Percentiles rank a stretch among this genome's conserved stretches.
These are phyloP conservation scores for Aphanomyces euteiches DNA, from an alignment of 352 stramenopile species.

Conservation along the genomic window DNA sequence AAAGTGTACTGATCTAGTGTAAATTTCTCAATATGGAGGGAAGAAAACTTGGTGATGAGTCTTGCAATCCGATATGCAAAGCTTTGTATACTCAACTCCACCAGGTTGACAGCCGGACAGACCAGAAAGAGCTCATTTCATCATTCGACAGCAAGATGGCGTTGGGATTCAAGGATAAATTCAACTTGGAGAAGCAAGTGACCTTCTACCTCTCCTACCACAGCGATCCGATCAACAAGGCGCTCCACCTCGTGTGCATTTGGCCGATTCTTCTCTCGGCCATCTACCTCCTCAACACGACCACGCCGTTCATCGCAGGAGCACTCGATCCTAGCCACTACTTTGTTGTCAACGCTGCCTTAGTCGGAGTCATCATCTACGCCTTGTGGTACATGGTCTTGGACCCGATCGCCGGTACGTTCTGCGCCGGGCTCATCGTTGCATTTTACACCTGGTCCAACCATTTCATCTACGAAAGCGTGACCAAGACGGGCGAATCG, in stretches of 20 bases:
- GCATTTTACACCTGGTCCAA: constrained; percentile 56
- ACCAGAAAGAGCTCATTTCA: too few species aligned
- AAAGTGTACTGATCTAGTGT: too few species aligned
- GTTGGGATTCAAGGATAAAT: constrained; percentile 41
- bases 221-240: constrained; percentile 73
- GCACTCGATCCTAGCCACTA: constrained; percentile 37
- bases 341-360: constrained; percentile 60
- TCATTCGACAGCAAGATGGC: background rate
- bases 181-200: constrained; percentile 78
- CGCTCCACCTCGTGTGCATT: constrained; percentile 79
- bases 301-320: constrained; percentile 34
- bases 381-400: constrained; percentile 76
- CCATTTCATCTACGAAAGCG: constrained; percentile 44
- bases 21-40: too few species aligned
- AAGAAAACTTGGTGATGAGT: too few species aligned
- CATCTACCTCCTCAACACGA: constrained; percentile 55
- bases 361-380: constrained; percentile 54
- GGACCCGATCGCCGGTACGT: constrained; percentile 50
- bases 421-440: constrained; percentile 54
- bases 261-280: constrained; percentile 81
- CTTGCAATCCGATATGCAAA: too few species aligned
- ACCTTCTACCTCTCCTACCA: constrained; percentile 86
- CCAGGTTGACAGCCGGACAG: too few species aligned
- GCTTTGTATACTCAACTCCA: too few species aligned
- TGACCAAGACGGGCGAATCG: constrained; percentile 39